A percentile compares a stretch with the other conserved stretches of the same genome.
phyloP scores from a whole-genome alignment of 2,329 filamentous ascomycete genomes.

The Huntiella abstrusa region DNA sequence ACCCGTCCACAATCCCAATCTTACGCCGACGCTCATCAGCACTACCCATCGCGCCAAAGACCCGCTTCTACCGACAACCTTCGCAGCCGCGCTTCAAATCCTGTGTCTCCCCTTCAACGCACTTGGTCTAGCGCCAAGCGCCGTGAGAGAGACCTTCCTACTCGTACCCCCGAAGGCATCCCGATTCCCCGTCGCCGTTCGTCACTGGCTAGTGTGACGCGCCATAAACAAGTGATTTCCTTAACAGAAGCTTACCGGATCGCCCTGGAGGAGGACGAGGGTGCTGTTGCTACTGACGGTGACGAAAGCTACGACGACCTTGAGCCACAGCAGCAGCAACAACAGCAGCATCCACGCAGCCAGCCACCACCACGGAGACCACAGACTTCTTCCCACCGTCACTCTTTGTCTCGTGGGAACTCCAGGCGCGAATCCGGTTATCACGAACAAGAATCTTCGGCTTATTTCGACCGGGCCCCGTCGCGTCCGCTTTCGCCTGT shows the following conservation, averaged over 20 bases:
- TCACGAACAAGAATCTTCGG: background rate
- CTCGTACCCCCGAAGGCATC: slow-evolving; percentile 10
- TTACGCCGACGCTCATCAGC: background rate
- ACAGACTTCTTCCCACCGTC: background rate
- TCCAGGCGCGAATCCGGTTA: background rate
- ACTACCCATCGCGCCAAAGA: slow-evolving; percentile 9
- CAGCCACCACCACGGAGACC: background rate
- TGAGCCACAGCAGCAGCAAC: background rate
- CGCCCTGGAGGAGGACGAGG: slow-evolving; percentile 10
- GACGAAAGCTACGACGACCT: slow-evolving; percentile 10
- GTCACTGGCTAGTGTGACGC: slow-evolving; percentile 12
- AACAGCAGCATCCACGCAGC: background rate
- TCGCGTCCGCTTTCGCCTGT: slow-evolving; percentile 5
- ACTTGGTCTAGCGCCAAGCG: slow-evolving; percentile 9
- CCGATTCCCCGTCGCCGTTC: slow-evolving; percentile 11
- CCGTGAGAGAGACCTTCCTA: slow-evolving; percentile 5
- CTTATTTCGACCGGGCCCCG: slow-evolving; percentile 1
- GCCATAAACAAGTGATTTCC: slow-evolving; percentile 11
- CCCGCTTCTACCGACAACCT: slow-evolving; percentile 10
- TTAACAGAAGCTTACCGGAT: slow-evolving; percentile 10
- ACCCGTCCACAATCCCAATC: slow-evolving; percentile 3
- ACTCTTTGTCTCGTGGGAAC: background rate
- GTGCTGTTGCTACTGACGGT: slow-evolving; percentile 8
- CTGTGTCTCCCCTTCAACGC: slow-evolving; percentile 6
- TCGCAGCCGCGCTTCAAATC: slow-evolving; percentile 4